Evolutionary conservation across 495 filamentous ascomycete species (phyloP), one percentile per base, ranked within the genome.

Genomic region (Hyphodiscus hymeniophilus): DNA sequence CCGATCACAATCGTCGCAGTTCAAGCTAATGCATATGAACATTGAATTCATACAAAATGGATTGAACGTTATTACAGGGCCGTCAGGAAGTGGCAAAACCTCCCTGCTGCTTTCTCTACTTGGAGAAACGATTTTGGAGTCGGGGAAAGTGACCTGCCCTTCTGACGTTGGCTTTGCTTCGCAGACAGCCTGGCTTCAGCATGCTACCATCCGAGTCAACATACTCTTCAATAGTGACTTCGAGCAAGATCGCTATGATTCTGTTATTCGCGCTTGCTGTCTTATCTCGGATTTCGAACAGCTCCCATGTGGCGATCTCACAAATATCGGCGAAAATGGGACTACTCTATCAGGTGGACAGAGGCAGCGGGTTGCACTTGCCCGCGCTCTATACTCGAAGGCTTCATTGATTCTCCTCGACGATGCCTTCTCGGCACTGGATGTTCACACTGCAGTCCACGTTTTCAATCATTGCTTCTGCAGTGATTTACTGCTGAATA

Each of bases 271-370:
- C 22, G 72, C 76, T 7, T 79, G 75, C 51, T 74, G 73, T 31
- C 63, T 85, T 1, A 49, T 60, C 0, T 60, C 71, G 1, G 81
- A 83, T 56, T 47, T 82, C 11, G 66, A 68, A 1, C 66, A 73
- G 44, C 64, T 81, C 26, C 67, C 71, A 0, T 56, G 67, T 41
- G 70, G 75, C 12, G 79, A 83, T 48, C 51, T 66, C 36, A 79
- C 76, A 0, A 64, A 73, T 23, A 66, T 82, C 24, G 81, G 81
- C 8, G 74, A 75, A 47, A 67, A 74, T 52, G 81, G 81, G 15
- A 73, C 75, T 24, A 77, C 72, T 1, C 66, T 85, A 1, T 77
- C 74, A 18, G 81, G 81, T 7, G 81, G 80, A 0, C 80, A 83
- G 53, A 74, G 74, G 42, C 78, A 82, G 48, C 70, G 81, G 38